phyloP scores from a whole-genome alignment of 257 asterid species.

The Solanum pennellii region DNA sequence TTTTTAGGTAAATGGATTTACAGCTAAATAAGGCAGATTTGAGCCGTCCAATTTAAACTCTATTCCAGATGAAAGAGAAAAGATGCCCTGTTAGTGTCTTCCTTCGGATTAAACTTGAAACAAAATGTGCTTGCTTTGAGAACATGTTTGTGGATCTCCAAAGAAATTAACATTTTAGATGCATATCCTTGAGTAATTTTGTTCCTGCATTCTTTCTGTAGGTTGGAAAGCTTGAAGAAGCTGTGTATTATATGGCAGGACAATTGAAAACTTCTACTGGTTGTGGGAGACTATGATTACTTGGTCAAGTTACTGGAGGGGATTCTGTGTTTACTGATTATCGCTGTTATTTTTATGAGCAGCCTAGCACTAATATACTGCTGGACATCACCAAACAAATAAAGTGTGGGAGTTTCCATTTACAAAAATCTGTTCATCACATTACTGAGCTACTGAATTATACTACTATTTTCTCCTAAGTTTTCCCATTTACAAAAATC shows the following conservation, averaged over 20 bases:
- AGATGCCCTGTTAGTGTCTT: neutral
- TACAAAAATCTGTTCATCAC: neutral
- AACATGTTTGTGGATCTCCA: neutral
- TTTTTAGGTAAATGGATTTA: neutral
- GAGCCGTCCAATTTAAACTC: neutral
- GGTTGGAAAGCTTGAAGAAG: constrained; percentile 67
- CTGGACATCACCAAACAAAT: neutral
- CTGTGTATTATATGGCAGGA: constrained; percentile 60
- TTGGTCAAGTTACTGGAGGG: constrained; percentile 49
- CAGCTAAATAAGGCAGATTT: neutral
- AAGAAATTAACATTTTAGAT: neutral
- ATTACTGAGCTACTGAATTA: neutral
- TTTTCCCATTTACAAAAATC: neutral
- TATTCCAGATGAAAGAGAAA: neutral
- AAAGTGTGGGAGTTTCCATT: neutral
- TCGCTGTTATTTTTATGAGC: neutral
- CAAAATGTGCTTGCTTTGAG: neutral
- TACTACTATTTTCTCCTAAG: neutral
- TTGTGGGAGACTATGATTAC: constrained; percentile 37
- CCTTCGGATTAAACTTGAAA: neutral
- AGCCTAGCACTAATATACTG: neutral
- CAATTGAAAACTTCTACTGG: constrained; percentile 53
- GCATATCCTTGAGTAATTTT: neutral
- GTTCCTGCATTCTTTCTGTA: constrained; percentile 5
- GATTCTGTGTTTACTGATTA: neutral